phyloP scores from a whole-genome alignment of 345 rosid species.

The Luvunga scandens region DNA sequence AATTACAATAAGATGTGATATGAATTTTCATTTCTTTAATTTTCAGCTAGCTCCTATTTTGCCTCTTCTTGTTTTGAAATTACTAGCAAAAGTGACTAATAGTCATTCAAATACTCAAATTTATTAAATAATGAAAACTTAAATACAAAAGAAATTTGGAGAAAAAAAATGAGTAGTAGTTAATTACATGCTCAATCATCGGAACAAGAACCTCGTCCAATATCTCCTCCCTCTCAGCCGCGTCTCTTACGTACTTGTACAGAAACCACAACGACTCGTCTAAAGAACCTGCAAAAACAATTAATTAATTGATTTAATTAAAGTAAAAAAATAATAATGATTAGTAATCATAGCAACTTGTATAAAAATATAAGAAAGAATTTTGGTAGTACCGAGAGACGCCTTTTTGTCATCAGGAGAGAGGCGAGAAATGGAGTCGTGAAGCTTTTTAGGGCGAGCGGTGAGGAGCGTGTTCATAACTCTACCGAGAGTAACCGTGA shows the following conservation, averaged over 20 bases:
- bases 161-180: not conserved
- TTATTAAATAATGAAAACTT: not conserved
- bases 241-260: constrained; percentile 52
- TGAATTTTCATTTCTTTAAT: not conserved
- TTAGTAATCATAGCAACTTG: not conserved
- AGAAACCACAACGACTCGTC: constrained; percentile 75
- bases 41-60: not conserved
- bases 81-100: not conserved
- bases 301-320: too few relatives aligned
- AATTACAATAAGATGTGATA: not conserved
- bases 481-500: constrained; percentile 59
- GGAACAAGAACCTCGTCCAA: constrained; percentile 71
- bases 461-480: constrained; percentile 56
- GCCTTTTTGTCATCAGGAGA: constrained; percentile 39
- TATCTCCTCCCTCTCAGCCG: constrained; percentile 38
- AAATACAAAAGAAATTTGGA: not conserved
- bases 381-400: constrained; percentile 39
- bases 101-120: not conserved
- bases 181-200: constrained; percentile 58
- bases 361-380: too few relatives aligned
- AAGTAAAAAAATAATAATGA: not conserved
- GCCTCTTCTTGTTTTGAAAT: not conserved
- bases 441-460: constrained; percentile 69
- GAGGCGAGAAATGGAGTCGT: constrained; percentile 46
- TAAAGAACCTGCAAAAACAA: constrained; percentile 42